Evolutionary conservation across 2,329 filamentous ascomycete species (phyloP).

Genomic region (Sporothrix euskadiensis): DNA sequence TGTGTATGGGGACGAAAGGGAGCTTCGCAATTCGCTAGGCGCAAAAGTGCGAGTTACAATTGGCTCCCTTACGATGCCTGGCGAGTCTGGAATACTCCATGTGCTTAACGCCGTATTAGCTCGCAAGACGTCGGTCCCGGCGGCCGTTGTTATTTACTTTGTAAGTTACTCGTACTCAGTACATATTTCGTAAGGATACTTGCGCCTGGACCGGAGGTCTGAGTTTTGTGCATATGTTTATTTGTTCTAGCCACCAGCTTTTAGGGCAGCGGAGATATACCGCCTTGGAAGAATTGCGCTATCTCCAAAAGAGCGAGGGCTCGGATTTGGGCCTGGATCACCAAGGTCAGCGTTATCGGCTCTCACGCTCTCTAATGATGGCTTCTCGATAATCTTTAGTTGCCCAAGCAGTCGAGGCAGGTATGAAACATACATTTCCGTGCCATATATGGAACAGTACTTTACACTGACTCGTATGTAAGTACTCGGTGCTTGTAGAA

Average conservation of each 20-base stretch:
- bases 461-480: not conserved
- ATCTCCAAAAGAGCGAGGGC: not conserved
- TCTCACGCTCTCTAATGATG: not conserved
- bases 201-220: not conserved
- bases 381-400: not conserved
- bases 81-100: not conserved
- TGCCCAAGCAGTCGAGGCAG: not conserved
- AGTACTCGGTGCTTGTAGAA: not conserved
- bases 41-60: not conserved
- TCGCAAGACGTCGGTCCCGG: not conserved
- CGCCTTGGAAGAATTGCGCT: not conserved
- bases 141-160: not conserved
- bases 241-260: not conserved
- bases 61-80: not conserved
- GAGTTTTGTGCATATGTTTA: not conserved
- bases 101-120: not conserved
- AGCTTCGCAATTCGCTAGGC: not conserved
- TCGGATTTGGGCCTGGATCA: not conserved
- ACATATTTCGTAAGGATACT: too few species aligned
- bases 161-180: too few species aligned
- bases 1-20: not conserved
- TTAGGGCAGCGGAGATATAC: not conserved
- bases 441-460: too few species aligned
- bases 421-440: not conserved
- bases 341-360: not conserved